phyloP scores from a whole-genome alignment of 371 early-diverging fungal species.

The Haplosporangium sp. region DNA sequence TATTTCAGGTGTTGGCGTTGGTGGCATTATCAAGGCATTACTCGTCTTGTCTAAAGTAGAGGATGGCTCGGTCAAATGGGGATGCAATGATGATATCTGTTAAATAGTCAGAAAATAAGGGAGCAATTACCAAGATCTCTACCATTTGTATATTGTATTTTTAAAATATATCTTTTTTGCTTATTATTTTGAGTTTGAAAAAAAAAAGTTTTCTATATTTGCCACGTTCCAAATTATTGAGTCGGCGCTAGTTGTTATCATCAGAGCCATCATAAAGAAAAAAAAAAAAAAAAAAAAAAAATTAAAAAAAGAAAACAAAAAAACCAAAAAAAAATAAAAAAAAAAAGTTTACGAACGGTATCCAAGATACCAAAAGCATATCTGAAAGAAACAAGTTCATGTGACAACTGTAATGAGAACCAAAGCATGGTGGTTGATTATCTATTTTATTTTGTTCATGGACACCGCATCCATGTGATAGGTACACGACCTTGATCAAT shows the following conservation, averaged over 20 bases:
- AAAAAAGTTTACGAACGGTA: too few species aligned
- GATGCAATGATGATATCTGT: conserved; percentile 31
- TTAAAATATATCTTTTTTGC: background rate
- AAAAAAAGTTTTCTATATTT: background rate
- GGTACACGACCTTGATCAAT: conserved; percentile 61
- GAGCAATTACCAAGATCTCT: background rate
- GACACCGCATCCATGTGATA: conserved; percentile 60
- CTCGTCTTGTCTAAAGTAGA: conserved; percentile 58
- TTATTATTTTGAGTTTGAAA: background rate
- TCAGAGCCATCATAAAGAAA: too few species aligned
- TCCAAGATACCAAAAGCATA: too few species aligned
- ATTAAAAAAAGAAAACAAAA: too few species aligned
- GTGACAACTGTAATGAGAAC: too few species aligned
- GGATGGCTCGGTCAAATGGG: conserved; percentile 22
- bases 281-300: too few species aligned
- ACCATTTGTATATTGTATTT: background rate
- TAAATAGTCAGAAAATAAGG: background rate
- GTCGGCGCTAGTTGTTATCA: too few species aligned
- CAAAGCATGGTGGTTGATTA: background rate
- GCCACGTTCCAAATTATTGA: too few species aligned
- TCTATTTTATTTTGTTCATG: conserved; percentile 4
- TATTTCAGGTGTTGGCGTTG: conserved; percentile 74
- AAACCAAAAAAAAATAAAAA: background rate
- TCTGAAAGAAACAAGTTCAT: too few species aligned
- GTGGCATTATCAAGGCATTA: conserved; percentile 72